Evolutionary conservation across 371 early-diverging fungal genomes (phyloP).

Genomic region (Nematocida major): DNA sequence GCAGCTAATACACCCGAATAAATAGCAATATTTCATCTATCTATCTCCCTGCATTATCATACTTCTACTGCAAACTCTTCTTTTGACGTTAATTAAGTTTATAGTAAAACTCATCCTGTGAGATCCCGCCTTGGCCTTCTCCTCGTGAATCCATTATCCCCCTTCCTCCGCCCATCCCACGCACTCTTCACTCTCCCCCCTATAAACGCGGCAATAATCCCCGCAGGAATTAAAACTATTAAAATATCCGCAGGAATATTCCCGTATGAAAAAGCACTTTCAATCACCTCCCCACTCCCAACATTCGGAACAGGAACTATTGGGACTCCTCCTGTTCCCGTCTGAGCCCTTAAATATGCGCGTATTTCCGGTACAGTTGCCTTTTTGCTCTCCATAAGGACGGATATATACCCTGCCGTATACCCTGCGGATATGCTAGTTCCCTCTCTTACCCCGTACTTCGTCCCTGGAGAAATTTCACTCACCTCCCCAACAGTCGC

Average conservation of each 20-base stretch:
- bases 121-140: no score
- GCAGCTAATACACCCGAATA: no score
- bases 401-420: constrained; percentile 31
- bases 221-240: not conserved
- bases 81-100: no score
- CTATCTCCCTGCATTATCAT: no score
- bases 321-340: no score
- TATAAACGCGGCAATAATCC: not conserved
- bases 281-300: not conserved
- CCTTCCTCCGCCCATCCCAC: no score
- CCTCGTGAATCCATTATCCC: no score
- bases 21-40: no score
- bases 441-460: not conserved
- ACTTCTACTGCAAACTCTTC: no score
- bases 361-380: not conserved
- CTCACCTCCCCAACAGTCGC: constrained; percentile 17
- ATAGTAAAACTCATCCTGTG: no score
- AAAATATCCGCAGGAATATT: not conserved
- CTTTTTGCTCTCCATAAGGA: not conserved
- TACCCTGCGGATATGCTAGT: constrained; percentile 42
- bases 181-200: no score
- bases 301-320: not conserved
- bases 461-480: not conserved
- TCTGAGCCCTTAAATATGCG: not conserved
- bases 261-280: not conserved